Base-by-base conservation (phyloP, 1,284 basidiomycete species). In the Irpex lacteus region DNA sequence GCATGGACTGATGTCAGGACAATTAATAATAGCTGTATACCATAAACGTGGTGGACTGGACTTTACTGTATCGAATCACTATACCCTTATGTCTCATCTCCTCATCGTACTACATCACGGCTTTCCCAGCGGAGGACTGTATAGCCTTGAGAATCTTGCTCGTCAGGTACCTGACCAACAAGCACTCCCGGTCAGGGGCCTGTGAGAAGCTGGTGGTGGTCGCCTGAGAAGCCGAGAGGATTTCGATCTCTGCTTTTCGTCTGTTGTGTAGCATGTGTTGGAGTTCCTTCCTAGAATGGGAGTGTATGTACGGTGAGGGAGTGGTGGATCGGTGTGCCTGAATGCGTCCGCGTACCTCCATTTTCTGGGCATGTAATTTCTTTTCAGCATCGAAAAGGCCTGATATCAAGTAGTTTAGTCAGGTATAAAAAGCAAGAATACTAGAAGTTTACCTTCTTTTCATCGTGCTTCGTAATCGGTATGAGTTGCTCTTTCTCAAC, bases 211-310 rank as follows among this genome's bases (percentile, higher is more conserved):
- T 11, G 26, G 13, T 4, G 26, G 0, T 13, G 26, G 34, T 36
- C 7, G 9, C 21, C 1, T 56, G 49, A 66, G 62, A 59, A 47
- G 70, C 72, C 13, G 80, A 75, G 59, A 96, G 74, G 53, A 94
- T 82, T 74, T 97, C 92, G 64, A 95, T 95, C 76, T 97, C 95
- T 1, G 95, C 95, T 75, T 98, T 98, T 60, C 88, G 85, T 47
- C 90, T 84, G 4, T 80, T 82, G 72, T 91, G 87, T 36, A 97
- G 76, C 85, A 97, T 94, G 68, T 85, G 80, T 72, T 82, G 82
- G 3, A 97, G 85, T 71, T 96, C 94, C 64, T 84, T 87, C 72
- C 94, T 94, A 68, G 55, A 49, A 38, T 36, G 26, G 61, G 37
- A 58, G 37, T 18, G 26, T 37, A 21, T 50, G 9, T 37, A 37